These are phyloP conservation scores for Aspergillus sp. DNA, from an alignment of 2,329 filamentous ascomycete genomes.

Conservation along the genomic window DNA sequence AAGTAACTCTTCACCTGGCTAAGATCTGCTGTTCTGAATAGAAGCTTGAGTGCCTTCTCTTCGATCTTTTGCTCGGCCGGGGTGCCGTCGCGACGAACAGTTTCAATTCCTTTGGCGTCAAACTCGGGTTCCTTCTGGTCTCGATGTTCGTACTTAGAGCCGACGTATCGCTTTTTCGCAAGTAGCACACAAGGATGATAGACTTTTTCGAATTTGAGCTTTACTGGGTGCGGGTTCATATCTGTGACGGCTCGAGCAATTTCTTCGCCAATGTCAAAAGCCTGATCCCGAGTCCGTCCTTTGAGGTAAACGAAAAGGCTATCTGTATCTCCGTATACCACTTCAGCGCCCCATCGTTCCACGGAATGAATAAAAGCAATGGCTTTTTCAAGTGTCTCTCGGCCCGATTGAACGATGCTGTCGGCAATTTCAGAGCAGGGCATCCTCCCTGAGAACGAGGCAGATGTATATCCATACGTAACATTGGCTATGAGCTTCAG, in stretches of 20 bases:
- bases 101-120: slow-evolving; percentile 98
- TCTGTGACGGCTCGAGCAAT: slow-evolving; percentile 85
- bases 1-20: slow-evolving; percentile 89
- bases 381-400: slow-evolving; percentile 90
- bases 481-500: slow-evolving; percentile 98
- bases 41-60: slow-evolving; percentile 81
- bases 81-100: slow-evolving; percentile 89
- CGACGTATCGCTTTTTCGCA: slow-evolving; percentile 97
- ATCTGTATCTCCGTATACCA: slow-evolving; percentile 97
- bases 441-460: slow-evolving; percentile 95
- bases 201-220: slow-evolving; percentile 98
- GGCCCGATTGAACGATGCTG: slow-evolving; percentile 93
- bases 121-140: slow-evolving; percentile 80
- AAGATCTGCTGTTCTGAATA: slow-evolving; percentile 88
- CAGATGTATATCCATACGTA: slow-evolving; percentile 96
- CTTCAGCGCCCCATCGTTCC: slow-evolving; percentile 85
- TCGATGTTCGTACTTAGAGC: slow-evolving; percentile 88
- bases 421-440: slow-evolving; percentile 97
- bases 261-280: slow-evolving; percentile 89
- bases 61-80: slow-evolving; percentile 96
- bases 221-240: slow-evolving; percentile 86
- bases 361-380: slow-evolving; percentile 91
- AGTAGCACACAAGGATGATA: slow-evolving; percentile 93
- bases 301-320: slow-evolving; percentile 89
- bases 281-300: slow-evolving; percentile 80